Evolutionary conservation across 257 asterid genomes (phyloP).

Genomic region (Rubia yunnanensis): DNA sequence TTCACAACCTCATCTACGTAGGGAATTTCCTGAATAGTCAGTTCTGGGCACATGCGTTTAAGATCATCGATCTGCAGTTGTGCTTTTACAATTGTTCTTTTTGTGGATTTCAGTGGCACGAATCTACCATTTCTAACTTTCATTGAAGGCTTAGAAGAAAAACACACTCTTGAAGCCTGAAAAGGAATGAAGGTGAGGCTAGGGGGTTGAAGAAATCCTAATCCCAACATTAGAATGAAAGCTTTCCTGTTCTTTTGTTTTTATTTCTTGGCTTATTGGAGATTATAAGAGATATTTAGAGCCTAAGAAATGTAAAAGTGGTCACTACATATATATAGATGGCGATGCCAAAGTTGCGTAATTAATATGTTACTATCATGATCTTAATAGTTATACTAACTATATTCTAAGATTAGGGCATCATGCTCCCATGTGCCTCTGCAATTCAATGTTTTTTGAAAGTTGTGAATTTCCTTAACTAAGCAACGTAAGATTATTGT

Average conservation of each 20-base stretch:
- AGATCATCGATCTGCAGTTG: constrained; percentile 37
- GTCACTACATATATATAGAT: too few species aligned
- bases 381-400: too few species aligned
- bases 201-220: not conserved
- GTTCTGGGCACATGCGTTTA: constrained; percentile 21
- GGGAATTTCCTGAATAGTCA: constrained; percentile 33
- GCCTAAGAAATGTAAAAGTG: too few species aligned
- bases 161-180: constrained; percentile 24
- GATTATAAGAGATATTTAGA: not conserved
- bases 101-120: constrained; percentile 4
- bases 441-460: too few species aligned
- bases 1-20: constrained; percentile 39
- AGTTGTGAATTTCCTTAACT: too few species aligned
- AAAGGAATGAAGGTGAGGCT: not conserved
- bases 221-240: not conserved
- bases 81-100: constrained; percentile 17
- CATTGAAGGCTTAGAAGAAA: constrained; percentile 20
- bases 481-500: too few species aligned
- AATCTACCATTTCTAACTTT: constrained; percentile 13
- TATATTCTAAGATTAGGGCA: too few species aligned
- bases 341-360: too few species aligned
- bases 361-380: too few species aligned
- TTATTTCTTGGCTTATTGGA: not conserved
- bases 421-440: too few species aligned
- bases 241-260: too few species aligned